Evolutionary conservation across 2,329 filamentous ascomycete species (phyloP).

Genomic region (Hypoxylon rubiginosum): DNA sequence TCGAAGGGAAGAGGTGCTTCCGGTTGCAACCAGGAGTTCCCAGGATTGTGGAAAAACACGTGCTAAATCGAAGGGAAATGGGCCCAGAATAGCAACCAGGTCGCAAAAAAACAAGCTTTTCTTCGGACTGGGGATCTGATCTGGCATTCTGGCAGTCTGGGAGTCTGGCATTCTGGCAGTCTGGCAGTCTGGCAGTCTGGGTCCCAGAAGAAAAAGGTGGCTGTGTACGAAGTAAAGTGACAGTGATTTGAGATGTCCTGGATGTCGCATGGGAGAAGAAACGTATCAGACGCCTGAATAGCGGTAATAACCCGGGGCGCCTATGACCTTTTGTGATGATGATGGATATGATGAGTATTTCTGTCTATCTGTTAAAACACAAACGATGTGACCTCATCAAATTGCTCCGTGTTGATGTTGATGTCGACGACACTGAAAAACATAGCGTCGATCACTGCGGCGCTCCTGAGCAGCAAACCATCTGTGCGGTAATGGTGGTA

Average conservation of each 20-base stretch:
- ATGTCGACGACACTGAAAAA: conserved; percentile 7
- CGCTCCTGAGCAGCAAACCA: not conserved
- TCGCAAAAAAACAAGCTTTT: conserved; percentile 14
- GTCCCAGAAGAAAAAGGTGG: conserved; percentile 30
- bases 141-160: no score
- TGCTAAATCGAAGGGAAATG: conserved; percentile 3
- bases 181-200: no score
- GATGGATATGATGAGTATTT: not conserved
- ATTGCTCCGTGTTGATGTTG: not conserved
- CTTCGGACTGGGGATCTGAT: not conserved
- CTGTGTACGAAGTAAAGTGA: no score
- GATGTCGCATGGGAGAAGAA: conserved; percentile 7
- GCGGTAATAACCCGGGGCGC: conserved; percentile 9
- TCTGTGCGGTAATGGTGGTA: conserved; percentile 1
- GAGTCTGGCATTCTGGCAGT: no score
- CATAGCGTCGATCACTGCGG: conserved; percentile 17
- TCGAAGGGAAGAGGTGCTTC: conserved; percentile 32
- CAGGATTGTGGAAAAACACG: conserved; percentile 7
- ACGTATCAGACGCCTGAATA: conserved; percentile 25
- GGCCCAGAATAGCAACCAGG: conserved; percentile 15
- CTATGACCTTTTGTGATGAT: not conserved
- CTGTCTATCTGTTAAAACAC: not conserved
- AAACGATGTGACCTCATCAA: conserved; percentile 2
- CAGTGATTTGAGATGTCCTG: conserved; percentile 4
- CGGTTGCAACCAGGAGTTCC: conserved; percentile 40